Base-by-base conservation (phyloP, 164 flowering plant species). In the Vitis labrusca region DNA sequence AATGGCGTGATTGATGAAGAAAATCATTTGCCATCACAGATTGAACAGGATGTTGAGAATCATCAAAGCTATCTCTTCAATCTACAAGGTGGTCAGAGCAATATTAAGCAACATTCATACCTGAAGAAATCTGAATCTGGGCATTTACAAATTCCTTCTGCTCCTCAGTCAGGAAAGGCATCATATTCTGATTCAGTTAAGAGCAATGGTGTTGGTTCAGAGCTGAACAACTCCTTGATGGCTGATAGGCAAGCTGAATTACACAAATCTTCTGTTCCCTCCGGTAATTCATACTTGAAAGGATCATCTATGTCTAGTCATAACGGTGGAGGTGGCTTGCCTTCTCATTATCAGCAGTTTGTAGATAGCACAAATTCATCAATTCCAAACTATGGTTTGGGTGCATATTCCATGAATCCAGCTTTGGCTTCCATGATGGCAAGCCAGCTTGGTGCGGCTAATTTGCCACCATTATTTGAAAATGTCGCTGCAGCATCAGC, bases 401-500 rank as follows among this genome's bases (percentile, higher is more conserved):
- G 82, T 69, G 85, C 82, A 14, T 85, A 83, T 61, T 67, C 83
- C 11, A 53, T 83, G 56, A 84, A 80, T 69, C 81, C 91, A 57
- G 71, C 82, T 13, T 17, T 82, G 73, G 76, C 85, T 37, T 76
- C 86, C 17, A 68, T 82, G 80, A 74, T 88, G 83, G 77, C 84
- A 48, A 66, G 73, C 71, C 90, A 88, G 55, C 79, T 85, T 65
- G 90, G 88, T 8, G 73, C 74, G 37, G 69, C 79, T 60, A 87
- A 83, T 73, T 64, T 89, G 71, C 89, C 91, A 16, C 91, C 87
- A 27, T 69, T 87, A 56, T 88, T 71, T 74, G 91, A 86, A 63
- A 89, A 84, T 75, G 81, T 80, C 72, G 88, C 88, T 50, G 84
- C 84, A 29, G 89, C 88, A 13, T 80, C 87, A 6, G 86, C 86